Evolutionary conservation across 331 rosid species (phyloP).

Genomic region (Pyracantha coccinea): DNA sequence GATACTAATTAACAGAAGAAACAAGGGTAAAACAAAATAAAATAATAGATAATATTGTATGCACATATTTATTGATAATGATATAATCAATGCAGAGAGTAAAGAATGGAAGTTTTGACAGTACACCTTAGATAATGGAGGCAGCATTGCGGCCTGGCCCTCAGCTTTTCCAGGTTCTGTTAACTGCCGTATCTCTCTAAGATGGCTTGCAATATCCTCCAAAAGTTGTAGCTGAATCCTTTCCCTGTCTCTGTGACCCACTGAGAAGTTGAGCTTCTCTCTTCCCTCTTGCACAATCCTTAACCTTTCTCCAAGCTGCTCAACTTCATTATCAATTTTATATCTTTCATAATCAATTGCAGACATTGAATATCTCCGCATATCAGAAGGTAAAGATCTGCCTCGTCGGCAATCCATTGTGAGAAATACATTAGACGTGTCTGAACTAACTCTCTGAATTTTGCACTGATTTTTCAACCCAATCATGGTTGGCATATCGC

Average conservation of each 20-base stretch:
- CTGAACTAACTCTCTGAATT: constrained; percentile 21
- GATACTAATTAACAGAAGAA: background rate
- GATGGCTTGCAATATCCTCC: constrained; percentile 32
- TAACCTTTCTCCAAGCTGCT: constrained; percentile 40
- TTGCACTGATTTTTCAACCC: constrained; percentile 10
- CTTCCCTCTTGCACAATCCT: constrained; percentile 42
- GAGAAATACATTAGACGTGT: constrained; percentile 17
- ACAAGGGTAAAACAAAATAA: background rate
- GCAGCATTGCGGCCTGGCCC: constrained; percentile 34
- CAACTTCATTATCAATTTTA: constrained; percentile 44
- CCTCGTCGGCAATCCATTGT: constrained; percentile 15
- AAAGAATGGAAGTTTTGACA: background rate
- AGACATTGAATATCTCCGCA: constrained; percentile 43
- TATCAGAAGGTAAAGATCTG: constrained; percentile 5
- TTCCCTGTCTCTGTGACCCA: constrained; percentile 27
- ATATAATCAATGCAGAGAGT: background rate
- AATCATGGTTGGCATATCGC: constrained; percentile 7
- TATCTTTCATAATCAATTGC: constrained; percentile 40
- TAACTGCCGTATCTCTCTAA: constrained; percentile 26
- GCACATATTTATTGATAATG: background rate
- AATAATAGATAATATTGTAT: background rate
- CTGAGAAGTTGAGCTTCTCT: constrained; percentile 35
- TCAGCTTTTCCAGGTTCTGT: constrained; percentile 27
- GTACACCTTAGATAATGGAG: constrained; percentile 34
- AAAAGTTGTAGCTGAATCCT: constrained; percentile 27